Evolutionary conservation across 1,284 basidiomycete genomes (phyloP), one percentile per base, ranked within the genome.

Genomic region (Boletus calvinii): DNA sequence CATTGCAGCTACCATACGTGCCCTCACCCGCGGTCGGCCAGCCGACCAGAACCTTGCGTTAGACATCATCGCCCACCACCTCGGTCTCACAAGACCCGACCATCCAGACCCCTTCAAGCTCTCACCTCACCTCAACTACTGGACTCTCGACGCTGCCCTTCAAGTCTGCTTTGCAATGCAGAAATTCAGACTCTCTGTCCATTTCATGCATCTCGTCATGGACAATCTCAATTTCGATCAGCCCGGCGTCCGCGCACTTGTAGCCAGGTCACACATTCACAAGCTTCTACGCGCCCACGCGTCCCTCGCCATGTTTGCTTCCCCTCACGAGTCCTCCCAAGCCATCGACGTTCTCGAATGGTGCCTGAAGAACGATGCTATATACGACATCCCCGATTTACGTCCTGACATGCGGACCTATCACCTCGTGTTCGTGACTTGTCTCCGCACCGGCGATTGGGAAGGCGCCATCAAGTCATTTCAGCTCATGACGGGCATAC

Each of bases 401-500:
- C 67, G 75, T 48, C 85, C 83, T 1, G 66, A 69, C 15, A 48
- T 71, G 38, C 67, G 70, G n/a, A 80, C 80, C 5, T 87, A 77
- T 67, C 72, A 77, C 54, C 72, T 83, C 29, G 81, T 81, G 43
- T 73, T 88, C 56, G 67, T 70, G 53, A 75, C 78, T 1, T 88
- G 85, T 64, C 79, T 80, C 77, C 75, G 77, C 46, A 73, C 73
- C 36, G 73, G 64, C 15, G 84, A 90, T 67, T 90, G 85, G 87
- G 68, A 65, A 31, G 71, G 73, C 24, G 80, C 84, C 1, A 64
- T 72, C 40, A 74, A 75, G 46, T 70, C 78, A 12, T 85, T 87
- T 64, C 80, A 85, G 56, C 68, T 86, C 55, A 82, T 88, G 80
- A 82, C 84, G 5, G 85, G 85, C 5, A 80, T 79, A 60, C 75